Evolutionary conservation across 176 grass and related monocot genomes (phyloP), one percentile per base, ranked within the genome.

Genomic region (Aegilops umbellulata): DNA sequence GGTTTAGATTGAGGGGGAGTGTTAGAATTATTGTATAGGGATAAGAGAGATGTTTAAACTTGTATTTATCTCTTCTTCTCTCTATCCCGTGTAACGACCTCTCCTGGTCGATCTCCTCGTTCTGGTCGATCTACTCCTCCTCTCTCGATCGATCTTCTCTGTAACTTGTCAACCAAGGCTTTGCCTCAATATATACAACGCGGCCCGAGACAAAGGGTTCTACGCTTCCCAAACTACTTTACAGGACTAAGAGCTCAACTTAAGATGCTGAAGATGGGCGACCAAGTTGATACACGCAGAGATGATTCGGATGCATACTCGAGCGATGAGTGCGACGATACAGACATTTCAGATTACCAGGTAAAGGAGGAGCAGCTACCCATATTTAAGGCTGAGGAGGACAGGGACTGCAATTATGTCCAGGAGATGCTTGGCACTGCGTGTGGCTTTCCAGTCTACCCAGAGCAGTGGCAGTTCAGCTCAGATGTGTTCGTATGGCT

Each of bases 221-320:
- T n/a, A n/a, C n/a, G n/a, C n/a, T n/a, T n/a, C n/a, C n/a, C n/a
- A n/a, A n/a, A n/a, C n/a, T n/a, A n/a, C n/a, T 86, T 60, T 39
- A 62, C 81, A 95, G 93, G 65, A 80, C 90, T 95, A 13, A 87
- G 81, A 69, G 20, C 81, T 10, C 93, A 95, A 71, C 93, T 95
- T 68, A 89, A 89, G 76, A 90, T 90, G 84, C 88, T 92, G 31
- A 95, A 95, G 73, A 80, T 79, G 84, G 93, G 82, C 64, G 90
- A 76, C 23, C 79, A 90, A 76, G 32, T 39, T 63, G 77, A 78
- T 36, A 32, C 46, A 3, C 73, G 51, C 25, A 32, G 60, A 66
- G 84, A 95, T 30, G 68, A 88, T 84, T 67, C 14, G 10, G 88
- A 89, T 58, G 15, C 65, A 14, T 64, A 69, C 24, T 88, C 75